Conservation (phyloP, 352 stramenopile species). For the Phytophthora kernoviae region DNA sequence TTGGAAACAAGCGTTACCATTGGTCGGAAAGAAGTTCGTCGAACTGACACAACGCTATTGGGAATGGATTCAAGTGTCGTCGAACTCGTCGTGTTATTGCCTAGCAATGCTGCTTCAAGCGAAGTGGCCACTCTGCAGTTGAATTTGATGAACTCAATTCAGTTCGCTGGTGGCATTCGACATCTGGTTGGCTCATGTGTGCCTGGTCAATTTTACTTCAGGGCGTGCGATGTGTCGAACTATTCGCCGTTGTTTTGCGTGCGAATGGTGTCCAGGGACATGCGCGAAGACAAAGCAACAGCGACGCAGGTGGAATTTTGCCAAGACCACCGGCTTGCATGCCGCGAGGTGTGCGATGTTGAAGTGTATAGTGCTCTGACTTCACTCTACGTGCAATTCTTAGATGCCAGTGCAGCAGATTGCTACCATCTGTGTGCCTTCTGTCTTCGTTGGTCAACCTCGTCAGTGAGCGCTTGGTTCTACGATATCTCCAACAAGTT, state of each 20-base stretch:
- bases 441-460: slow-evolving; percentile 34
- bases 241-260: slow-evolving; percentile 36
- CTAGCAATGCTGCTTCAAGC: slow-evolving; percentile 4
- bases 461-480: slow-evolving; percentile 34
- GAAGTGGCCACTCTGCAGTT: slow-evolving; percentile 8
- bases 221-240: slow-evolving; percentile 15
- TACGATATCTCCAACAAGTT: slow-evolving; percentile 27
- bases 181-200: slow-evolving; percentile 13
- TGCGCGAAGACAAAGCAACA: neutral
- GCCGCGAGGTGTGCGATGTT: slow-evolving; percentile 21
- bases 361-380: slow-evolving; percentile 37
- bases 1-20: neutral
- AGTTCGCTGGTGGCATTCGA: slow-evolving; percentile 1
- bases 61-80: slow-evolving; percentile 31
- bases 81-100: slow-evolving; percentile 33
- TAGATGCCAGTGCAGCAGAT: slow-evolving; percentile 10
- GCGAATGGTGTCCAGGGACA: slow-evolving; percentile 11
- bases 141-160: slow-evolving; percentile 20
- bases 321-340: slow-evolving; percentile 10
- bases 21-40: slow-evolving; percentile 15
- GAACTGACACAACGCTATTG: slow-evolving; percentile 43
- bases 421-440: slow-evolving; percentile 18
- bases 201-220: slow-evolving; percentile 36
- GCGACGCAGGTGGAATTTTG: slow-evolving; percentile 28
- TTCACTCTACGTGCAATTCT: slow-evolving; percentile 38